Evolutionary conservation across 2,329 filamentous ascomycete species (phyloP), one percentile per base, ranked within the genome.

Genomic region (Neonectria faginata): DNA sequence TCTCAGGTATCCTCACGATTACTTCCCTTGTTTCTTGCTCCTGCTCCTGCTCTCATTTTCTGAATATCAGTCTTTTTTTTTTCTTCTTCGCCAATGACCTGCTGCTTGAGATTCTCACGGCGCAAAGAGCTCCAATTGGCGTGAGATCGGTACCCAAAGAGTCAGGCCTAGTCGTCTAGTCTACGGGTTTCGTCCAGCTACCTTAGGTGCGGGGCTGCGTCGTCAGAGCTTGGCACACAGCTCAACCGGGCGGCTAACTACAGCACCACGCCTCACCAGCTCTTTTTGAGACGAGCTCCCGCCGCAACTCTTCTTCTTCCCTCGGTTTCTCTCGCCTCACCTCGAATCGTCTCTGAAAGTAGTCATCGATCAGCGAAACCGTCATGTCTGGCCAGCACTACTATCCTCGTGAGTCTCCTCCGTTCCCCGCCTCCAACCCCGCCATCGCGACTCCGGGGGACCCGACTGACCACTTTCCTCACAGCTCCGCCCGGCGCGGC

Each of bases 391-490:
- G 74, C 57, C 76, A 77, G 55, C 79, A 81, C 60, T 85, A 81
- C 69, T 85, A 84, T 72, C 83, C 83, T 65, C 83, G 83, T 84
- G 75, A 73, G 82, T 75, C 47, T 48, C 50, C 44, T 41, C 54
- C 61, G 41, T 10, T 42, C 42, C 31, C 48, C 29, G 47, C 31
- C 54, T 31, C 33, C 22, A 14, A 29, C 45, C 45, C 27, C 47
- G 47, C 47, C 47, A 31, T 50, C 36, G 18, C 55, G 41, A 39
- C 60, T 52, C 63, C 60, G 61, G 60, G 48, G 39, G 50, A 51
- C 45, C 41, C 57, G 56, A 33, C 71, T 73, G 57, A 73, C 69
- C n/a, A 66, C 67, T 57, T 60, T 45, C 57, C 67, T 66, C 53
- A 64, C 64, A 83, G 81, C 82, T 70, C 81, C 82, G 62, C 81